Conservation (phyloP, 768 basidiomycete genomes). For the Exidia glandulosa region DNA sequence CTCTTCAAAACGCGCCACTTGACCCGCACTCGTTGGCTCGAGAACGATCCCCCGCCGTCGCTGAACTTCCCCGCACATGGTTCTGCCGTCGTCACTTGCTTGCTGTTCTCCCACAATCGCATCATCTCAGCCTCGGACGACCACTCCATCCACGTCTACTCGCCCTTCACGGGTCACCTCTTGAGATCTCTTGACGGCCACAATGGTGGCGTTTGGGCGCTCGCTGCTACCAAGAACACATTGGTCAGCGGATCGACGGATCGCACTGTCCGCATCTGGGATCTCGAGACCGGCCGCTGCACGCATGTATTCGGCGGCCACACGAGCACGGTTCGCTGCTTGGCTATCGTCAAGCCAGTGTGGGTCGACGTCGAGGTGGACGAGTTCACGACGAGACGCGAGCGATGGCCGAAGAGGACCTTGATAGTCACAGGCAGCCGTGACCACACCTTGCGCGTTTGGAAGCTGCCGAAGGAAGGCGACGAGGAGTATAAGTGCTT, state of each 20-base stretch:
- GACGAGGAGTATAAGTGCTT: constrained; percentile 68
- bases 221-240: constrained; percentile 79
- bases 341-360: constrained; percentile 93
- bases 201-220: constrained; percentile 93
- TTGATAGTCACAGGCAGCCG: constrained; percentile 65
- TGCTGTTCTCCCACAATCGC: constrained; percentile 87
- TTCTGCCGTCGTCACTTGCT: constrained; percentile 85
- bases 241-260: constrained; percentile 91
- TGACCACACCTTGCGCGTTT: constrained; percentile 55
- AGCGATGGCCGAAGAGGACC: constrained; percentile 63
- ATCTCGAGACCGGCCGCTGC: constrained; percentile 65
- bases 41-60: constrained; percentile 59
- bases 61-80: constrained; percentile 83
- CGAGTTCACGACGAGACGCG: constrained; percentile 46
- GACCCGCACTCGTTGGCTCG: constrained; percentile 71
- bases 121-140: constrained; percentile 97
- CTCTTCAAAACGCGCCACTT: constrained; percentile 87
- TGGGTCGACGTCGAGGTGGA: constrained; percentile 65
- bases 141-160: constrained; percentile 92
- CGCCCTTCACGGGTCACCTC: constrained; percentile 70
- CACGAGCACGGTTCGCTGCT: constrained; percentile 90
- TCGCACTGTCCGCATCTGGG: constrained; percentile 88
- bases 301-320: constrained; percentile 94
- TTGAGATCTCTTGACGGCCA: constrained; percentile 74
- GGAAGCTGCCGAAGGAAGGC: constrained; percentile 54